A percentile compares a stretch with the other conserved stretches of the same genome.
Conservation (phyloP, 2,329 filamentous ascomycete genomes). For the Ceratocystis ficicola region DNA sequence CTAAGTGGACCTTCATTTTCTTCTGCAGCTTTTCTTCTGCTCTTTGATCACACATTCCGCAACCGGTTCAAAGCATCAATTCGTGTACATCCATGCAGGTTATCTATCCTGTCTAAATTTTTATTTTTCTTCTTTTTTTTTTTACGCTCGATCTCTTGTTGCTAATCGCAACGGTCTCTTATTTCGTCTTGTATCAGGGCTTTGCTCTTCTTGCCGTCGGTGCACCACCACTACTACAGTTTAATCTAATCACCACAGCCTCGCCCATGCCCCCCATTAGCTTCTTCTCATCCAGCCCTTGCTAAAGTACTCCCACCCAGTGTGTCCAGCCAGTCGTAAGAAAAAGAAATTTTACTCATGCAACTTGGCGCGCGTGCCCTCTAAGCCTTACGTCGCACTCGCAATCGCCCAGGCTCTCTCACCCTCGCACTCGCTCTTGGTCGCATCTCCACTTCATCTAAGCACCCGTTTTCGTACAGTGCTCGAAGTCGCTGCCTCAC, state of each 20-base stretch:
- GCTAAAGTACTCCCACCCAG: neutral
- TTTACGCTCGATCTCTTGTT: neutral
- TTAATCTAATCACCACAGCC: slow-evolving; percentile 6
- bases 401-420: neutral
- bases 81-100: too few species aligned
- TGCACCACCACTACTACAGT: neutral
- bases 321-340: neutral
- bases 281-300: neutral
- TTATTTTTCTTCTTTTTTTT: neutral
- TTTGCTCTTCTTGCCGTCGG: neutral
- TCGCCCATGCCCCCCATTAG: neutral
- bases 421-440: neutral
- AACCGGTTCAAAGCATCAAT: neutral
- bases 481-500: neutral
- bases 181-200: slow-evolving; percentile 2
- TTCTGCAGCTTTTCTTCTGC: neutral
- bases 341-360: neutral
- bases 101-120: too few species aligned
- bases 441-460: neutral
- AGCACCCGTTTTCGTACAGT: neutral
- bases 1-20: slow-evolving; percentile 8
- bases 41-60: neutral
- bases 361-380: slow-evolving; percentile 1
- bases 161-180: neutral
- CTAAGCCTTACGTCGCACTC: neutral